Conservation (phyloP, 176 grass and related monocot genomes). For the Rhipidocladum racemiflorum region DNA sequence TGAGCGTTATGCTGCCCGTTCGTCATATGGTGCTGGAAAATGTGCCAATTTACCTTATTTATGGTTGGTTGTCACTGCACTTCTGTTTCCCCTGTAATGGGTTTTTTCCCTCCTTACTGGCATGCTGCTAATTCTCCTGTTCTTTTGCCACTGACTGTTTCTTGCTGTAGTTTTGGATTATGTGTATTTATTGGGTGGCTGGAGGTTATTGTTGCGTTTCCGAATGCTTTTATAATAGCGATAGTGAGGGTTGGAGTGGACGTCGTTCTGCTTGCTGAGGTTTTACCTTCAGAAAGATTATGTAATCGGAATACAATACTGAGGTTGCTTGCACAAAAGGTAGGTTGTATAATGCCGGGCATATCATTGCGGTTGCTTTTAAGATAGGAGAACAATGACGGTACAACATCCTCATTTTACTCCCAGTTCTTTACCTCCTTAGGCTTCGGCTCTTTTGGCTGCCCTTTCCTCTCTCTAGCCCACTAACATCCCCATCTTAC, state of each 20-base stretch:
- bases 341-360: not conserved
- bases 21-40: constrained; percentile 34
- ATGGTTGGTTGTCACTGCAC: constrained; percentile 25
- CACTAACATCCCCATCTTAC: too few species aligned
- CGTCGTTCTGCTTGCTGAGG: not conserved
- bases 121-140: not conserved
- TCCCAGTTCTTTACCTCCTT: too few species aligned
- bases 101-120: not conserved
- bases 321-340: not conserved
- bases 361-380: not conserved
- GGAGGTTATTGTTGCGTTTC: not conserved
- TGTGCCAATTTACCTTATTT: constrained; percentile 18
- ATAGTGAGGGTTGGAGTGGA: not conserved
- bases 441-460: too few species aligned
- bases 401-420: too few species aligned
- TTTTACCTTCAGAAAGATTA: not conserved
- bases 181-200: not conserved
- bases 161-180: not conserved
- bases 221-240: not conserved
- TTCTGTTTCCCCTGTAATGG: not conserved
- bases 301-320: not conserved
- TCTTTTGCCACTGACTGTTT: not conserved
- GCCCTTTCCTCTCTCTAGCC: too few species aligned
- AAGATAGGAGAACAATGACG: too few species aligned
- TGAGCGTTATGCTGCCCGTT: constrained; percentile 49